Base-by-base conservation (phyloP, 108 stramenopile genomes). In the Stephanodiscus triporus region DNA sequence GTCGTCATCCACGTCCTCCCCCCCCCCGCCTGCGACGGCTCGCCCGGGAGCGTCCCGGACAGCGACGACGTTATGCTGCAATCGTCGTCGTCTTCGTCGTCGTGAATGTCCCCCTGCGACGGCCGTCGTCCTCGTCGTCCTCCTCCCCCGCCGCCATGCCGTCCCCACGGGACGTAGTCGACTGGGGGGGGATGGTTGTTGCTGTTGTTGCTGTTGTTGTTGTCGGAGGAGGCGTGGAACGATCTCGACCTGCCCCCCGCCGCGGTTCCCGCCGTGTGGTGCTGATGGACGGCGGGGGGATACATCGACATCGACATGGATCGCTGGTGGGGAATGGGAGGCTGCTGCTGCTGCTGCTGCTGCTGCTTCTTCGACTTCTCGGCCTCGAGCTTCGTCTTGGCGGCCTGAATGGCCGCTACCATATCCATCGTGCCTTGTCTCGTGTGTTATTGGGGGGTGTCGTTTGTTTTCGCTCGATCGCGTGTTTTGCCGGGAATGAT, bases 391-490 rank as follows among this genome's bases (percentile, higher is more conserved):
- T 77, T 49, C 36, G 63, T 77, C 48, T 77, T 77, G 17, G 76
- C 76, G 11, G 76, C 76, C 27, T 70, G 67, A 50, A 77, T 77
- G 51, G 76, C 76, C 23, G 76, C 54, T 49, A 77, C 68, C 63
- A 58, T 64, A 56, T 77, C 76, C 76, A 77, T 77, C 4, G n/a
- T n/a, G n/a, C n/a, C n/a, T n/a, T n/a, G n/a, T n/a, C n/a, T n/a
- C n/a, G n/a, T n/a, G n/a, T n/a, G n/a, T n/a, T n/a, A n/a, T n/a
- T n/a, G n/a, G n/a, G n/a, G n/a, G n/a, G n/a, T n/a, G n/a, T n/a
- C n/a, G n/a, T n/a, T n/a, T n/a, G n/a, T n/a, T n/a, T n/a, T n/a
- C n/a, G n/a, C n/a, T n/a, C n/a, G n/a, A n/a, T n/a, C n/a, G n/a
- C n/a, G n/a, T n/a, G n/a, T n/a, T n/a, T n/a, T n/a, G n/a, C n/a